Base-by-base conservation (phyloP, 2,329 filamentous ascomycete species). In the Rugonectria rugulosa region DNA sequence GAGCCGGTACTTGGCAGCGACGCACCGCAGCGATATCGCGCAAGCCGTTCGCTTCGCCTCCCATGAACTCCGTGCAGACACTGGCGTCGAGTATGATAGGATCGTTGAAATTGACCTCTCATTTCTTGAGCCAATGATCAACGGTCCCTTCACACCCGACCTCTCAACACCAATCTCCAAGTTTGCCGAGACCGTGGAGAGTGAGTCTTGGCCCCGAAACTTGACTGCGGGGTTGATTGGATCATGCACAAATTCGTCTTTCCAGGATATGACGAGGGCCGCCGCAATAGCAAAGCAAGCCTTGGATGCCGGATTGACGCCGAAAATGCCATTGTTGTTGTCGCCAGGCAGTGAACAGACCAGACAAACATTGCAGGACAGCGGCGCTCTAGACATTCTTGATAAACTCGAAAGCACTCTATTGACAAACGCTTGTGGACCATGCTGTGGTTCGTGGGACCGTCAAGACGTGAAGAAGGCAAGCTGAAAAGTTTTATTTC, bases 161-260 rank as follows among this genome's bases (percentile, higher is more conserved):
- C 82, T 99, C 62, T 95, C 94, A 4, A 97, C 92, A 0, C 94
- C 95, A 5, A 79, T 99, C 50, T 97, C 93, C 43, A 83, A 88
- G 70, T 99, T 99, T 79, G 91, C 92, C 71, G 84, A 91, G 55
- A 88, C 89, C 2, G 91, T 97, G 17, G 82, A 89, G 75, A 83
- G 89, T 66, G 92, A 97, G 74, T 80, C 89, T 45, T 99, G 95
- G 95, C 95, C 95, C 2, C 85, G 91, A 71, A 91, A 88, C 60
- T 89, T 99, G 59, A 95, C 92, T 10, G 94, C 95, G 20, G 93
- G 93, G 46, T 83, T 99, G 50, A 99, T 99, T 71, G 95, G 95
- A 57, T 97, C 92, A 78, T 99, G 95, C 81, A 99, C 95, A 44
- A 99, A 99, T 83, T 96, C 91, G 74, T 98, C 95, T 2, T 99